Evolutionary conservation across 768 basidiomycete genomes (phyloP).

Genomic region (Leccinellum rugosiceps): DNA sequence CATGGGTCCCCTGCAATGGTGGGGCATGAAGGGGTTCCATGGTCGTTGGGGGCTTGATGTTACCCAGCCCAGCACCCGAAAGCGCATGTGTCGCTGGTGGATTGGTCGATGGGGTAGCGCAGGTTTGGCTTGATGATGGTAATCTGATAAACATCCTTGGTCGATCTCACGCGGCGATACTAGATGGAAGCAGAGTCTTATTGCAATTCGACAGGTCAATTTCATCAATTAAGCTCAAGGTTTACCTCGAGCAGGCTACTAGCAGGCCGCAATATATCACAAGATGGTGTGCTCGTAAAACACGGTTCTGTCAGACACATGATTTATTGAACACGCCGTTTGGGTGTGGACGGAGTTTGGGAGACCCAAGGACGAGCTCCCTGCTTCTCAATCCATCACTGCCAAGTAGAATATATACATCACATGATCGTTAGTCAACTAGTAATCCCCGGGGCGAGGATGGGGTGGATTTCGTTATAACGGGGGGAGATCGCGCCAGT

Average conservation of each 20-base stretch:
- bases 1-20: constrained; percentile 17
- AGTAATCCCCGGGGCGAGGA: background rate
- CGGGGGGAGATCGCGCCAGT: constrained; percentile 7
- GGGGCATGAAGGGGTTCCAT: constrained; percentile 47
- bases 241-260: background rate
- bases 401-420: background rate
- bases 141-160: background rate
- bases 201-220: background rate
- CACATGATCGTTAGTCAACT: background rate
- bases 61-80: constrained; percentile 47
- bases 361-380: background rate
- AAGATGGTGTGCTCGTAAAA: background rate
- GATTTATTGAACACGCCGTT: constrained; percentile 10
- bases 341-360: constrained; percentile 13
- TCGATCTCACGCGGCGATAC: background rate
- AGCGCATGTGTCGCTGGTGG: constrained; percentile 63
- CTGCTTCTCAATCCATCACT: background rate
- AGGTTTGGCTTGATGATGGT: background rate
- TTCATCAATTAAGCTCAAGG: background rate
- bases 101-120: constrained; percentile 44
- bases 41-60: constrained; percentile 45
- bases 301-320: background rate
- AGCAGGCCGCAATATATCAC: background rate
- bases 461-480: background rate
- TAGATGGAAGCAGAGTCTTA: background rate